phyloP scores from a whole-genome alignment of 768 basidiomycete genomes.

The Punctularia strigosozonata region DNA sequence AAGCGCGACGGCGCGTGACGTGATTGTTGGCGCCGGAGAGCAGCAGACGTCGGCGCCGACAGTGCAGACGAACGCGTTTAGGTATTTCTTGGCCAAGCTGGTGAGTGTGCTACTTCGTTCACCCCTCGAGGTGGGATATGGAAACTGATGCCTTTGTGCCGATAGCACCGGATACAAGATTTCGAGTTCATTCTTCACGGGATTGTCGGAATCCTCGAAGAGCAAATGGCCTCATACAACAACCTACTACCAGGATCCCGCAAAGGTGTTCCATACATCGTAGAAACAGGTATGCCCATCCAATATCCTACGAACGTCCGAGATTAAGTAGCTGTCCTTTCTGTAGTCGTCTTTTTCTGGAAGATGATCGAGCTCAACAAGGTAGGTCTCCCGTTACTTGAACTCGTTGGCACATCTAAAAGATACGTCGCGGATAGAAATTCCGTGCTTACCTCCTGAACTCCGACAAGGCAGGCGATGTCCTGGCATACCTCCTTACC shows the following conservation, averaged over 20 bases:
- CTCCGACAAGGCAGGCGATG: constrained; percentile 66
- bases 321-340: constrained; percentile 1
- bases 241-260: constrained; percentile 78
- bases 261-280: constrained; percentile 70
- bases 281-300: constrained; percentile 57
- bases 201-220: constrained; percentile 51
- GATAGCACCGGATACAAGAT: constrained; percentile 81
- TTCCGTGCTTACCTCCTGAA: constrained; percentile 76
- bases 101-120: constrained; percentile 26
- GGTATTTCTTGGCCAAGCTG: constrained; percentile 86
- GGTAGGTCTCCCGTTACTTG: constrained; percentile 25
- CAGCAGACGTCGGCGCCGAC: constrained; percentile 35
- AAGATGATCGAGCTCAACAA: constrained; percentile 90
- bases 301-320: neutral
- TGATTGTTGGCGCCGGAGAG: constrained; percentile 29
- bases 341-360: constrained; percentile 72
- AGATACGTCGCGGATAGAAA: constrained; percentile 44
- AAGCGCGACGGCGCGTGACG: constrained; percentile 58
- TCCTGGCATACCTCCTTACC: constrained; percentile 69
- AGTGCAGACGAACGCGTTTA: constrained; percentile 73
- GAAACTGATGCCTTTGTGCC: constrained; percentile 5
- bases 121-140: constrained; percentile 4
- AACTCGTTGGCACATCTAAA: neutral
- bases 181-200: constrained; percentile 78
- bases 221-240: constrained; percentile 64